These are phyloP conservation scores for Mucor saturninus DNA, from an alignment of 371 early-diverging fungal species.

Conservation along the genomic window DNA sequence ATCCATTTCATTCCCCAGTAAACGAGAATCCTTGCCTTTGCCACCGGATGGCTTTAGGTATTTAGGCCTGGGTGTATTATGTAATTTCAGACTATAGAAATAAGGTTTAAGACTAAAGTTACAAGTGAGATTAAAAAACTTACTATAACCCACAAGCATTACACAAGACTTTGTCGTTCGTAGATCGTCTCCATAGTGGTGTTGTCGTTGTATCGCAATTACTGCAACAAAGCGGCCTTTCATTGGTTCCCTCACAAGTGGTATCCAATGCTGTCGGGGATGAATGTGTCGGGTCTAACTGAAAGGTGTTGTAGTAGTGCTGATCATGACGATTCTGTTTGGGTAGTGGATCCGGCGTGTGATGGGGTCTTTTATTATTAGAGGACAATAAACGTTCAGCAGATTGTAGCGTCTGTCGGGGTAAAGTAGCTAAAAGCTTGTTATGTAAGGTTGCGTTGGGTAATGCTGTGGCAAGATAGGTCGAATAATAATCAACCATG, in stretches of 20 bases:
- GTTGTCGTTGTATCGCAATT: constrained; percentile 92
- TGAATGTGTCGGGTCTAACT: constrained; percentile 5
- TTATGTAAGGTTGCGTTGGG: constrained; percentile 40
- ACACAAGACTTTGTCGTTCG: constrained; percentile 84
- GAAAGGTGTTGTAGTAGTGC: constrained; percentile 29
- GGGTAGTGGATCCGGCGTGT: not conserved
- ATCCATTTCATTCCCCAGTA: not conserved
- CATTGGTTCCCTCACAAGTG: not conserved
- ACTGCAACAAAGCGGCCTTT: constrained; percentile 56
- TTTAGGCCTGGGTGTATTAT: constrained; percentile 71
- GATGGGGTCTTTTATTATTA: constrained; percentile 4
- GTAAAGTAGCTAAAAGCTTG: constrained; percentile 43
- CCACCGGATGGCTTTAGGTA: constrained; percentile 31
- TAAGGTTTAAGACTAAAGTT: not conserved
- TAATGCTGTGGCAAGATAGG: constrained; percentile 5
- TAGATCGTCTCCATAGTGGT: constrained; percentile 94
- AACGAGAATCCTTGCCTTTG: not conserved
- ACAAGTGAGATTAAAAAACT: constrained; percentile 11
- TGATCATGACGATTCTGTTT: not conserved
- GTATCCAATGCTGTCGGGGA: not conserved
- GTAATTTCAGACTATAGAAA: constrained; percentile 62
- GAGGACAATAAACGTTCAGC: constrained; percentile 41
- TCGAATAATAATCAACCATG: constrained; percentile 2
- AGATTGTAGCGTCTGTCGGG: constrained; percentile 39
- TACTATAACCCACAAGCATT: constrained; percentile 97